phyloP scores from a whole-genome alignment of 108 stramenopile genomes.

The Mediolabrus comicus region DNA sequence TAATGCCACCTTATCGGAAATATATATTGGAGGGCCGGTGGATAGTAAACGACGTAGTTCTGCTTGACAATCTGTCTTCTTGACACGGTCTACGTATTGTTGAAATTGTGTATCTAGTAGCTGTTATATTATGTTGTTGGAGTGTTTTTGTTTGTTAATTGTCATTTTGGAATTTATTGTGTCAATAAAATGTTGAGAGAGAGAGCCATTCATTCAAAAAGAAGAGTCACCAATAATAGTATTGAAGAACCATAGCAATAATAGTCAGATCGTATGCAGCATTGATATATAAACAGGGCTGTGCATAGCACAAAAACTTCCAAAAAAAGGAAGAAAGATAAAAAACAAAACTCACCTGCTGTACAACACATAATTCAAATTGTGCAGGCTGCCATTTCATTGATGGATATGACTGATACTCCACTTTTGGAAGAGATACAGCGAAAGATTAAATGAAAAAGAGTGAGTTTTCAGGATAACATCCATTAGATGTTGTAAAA shows the following conservation, averaged over 20 bases:
- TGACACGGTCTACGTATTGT: constrained; percentile 54
- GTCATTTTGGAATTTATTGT: not conserved
- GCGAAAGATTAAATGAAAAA: too few relatives aligned
- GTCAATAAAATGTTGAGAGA: not conserved
- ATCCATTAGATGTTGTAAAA: not conserved
- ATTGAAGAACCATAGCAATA: too few relatives aligned
- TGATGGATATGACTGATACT: constrained; percentile 71
- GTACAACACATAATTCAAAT: constrained; percentile 64
- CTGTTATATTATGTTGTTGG: not conserved
- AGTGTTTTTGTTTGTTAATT: not conserved
- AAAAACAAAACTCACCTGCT: constrained; percentile 39
- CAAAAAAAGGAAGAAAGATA: not conserved
- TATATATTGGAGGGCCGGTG: constrained; percentile 74
- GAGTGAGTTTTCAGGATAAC: too few relatives aligned
- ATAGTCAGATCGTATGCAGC: too few relatives aligned
- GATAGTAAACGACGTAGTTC: constrained; percentile 68
- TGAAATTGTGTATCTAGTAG: constrained; percentile 52
- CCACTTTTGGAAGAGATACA: constrained; percentile 44
- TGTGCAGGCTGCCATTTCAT: constrained; percentile 68
- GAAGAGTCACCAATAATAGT: too few relatives aligned
- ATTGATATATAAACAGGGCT: too few relatives aligned
- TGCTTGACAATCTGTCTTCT: constrained; percentile 82
- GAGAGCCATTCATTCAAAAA: not conserved
- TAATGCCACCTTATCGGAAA: constrained; percentile 67
- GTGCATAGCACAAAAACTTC: too few relatives aligned